Conservation (phyloP, 108 stramenopile species). For the Cyclotella sp. region DNA sequence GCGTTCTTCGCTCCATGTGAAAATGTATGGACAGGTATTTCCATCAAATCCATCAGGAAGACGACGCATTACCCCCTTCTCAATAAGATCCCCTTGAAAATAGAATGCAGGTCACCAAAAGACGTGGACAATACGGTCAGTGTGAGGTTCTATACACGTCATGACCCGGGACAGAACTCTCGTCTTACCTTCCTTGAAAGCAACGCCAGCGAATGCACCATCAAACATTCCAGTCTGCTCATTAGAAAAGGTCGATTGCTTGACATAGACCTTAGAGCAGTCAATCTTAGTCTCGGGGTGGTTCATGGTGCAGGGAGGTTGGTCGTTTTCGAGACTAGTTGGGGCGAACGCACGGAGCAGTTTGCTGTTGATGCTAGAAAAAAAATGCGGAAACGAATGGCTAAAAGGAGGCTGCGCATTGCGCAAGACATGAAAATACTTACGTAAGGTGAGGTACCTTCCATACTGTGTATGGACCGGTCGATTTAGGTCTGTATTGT, state of each 20-base stretch:
- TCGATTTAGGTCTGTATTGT: no score
- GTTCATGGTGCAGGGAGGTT: constrained; percentile 48
- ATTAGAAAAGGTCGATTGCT: constrained; percentile 70
- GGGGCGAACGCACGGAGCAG: background rate
- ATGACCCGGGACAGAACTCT: background rate
- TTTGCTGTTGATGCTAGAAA: background rate
- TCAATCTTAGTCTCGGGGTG: constrained; percentile 77
- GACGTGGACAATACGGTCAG: no score
- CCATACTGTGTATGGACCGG: no score
- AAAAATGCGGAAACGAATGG: background rate
- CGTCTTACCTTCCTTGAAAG: constrained; percentile 64
- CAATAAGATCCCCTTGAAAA: constrained; percentile 63
- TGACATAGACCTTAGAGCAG: constrained; percentile 80
- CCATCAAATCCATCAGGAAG: constrained; percentile 81
- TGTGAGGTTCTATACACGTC: background rate
- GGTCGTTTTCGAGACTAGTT: background rate
- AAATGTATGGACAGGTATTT: constrained; percentile 75
- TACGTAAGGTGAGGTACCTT: no score
- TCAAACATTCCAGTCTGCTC: constrained; percentile 70
- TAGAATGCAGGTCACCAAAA: background rate
- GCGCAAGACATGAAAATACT: no score
- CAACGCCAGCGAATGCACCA: constrained; percentile 69
- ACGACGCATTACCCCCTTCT: constrained; percentile 80
- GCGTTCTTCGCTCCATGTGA: constrained; percentile 74
- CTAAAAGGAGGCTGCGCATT: no score